Conservation (phyloP, 768 basidiomycete species). For the Xerocomellus dryophilus region DNA sequence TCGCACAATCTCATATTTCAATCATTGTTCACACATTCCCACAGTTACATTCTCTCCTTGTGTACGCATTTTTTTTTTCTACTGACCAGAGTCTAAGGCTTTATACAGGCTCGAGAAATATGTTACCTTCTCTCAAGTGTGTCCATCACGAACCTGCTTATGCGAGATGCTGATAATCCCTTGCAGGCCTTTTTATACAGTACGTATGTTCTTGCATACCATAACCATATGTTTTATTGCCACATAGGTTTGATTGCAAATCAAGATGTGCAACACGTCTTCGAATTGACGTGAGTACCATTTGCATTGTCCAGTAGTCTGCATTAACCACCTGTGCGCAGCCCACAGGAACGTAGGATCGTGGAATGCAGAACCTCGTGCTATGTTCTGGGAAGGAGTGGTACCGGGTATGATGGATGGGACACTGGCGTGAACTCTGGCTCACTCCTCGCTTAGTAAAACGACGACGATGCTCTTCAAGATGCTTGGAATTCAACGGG, state of each 20-base stretch:
- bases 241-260: slow-evolving; percentile 23
- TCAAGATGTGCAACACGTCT: slow-evolving; percentile 26
- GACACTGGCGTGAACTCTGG: background rate
- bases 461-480: slow-evolving; percentile 77
- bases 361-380: slow-evolving; percentile 59
- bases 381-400: slow-evolving; percentile 68
- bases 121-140: slow-evolving; percentile 28
- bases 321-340: slow-evolving; percentile 12
- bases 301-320: slow-evolving; percentile 13
- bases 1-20: background rate
- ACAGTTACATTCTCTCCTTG: slow-evolving; percentile 57
- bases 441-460: slow-evolving; percentile 43
- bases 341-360: slow-evolving; percentile 50
- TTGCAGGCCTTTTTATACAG: slow-evolving; percentile 23
- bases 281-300: slow-evolving; percentile 23
- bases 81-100: slow-evolving; percentile 37
- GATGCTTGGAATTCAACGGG: slow-evolving; percentile 65
- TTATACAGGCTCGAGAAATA: slow-evolving; percentile 35
- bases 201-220: slow-evolving; percentile 1
- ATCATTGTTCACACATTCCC: background rate
- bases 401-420: slow-evolving; percentile 54
- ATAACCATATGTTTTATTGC: background rate
- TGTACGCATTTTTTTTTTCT: slow-evolving; percentile 38
- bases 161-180: slow-evolving; percentile 32
- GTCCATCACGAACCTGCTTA: slow-evolving; percentile 21